Base-by-base conservation (phyloP, 208 protist species). In the Willaertia magna region DNA sequence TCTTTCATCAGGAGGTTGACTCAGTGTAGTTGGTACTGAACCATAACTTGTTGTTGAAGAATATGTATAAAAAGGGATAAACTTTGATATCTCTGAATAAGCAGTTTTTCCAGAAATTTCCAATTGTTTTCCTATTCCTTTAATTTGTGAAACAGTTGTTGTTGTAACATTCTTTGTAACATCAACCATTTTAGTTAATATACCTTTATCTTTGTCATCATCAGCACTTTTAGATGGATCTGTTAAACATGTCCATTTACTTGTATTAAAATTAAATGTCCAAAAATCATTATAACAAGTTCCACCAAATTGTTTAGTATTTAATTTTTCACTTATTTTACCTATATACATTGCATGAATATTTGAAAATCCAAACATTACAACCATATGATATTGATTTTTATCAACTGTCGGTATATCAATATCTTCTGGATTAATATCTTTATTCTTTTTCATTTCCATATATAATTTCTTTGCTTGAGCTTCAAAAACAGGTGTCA, bases 311-410 rank as follows among this genome's bases (percentile, higher is more conserved):
- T 46, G 6, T 14, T 78, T 46, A 46, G 40, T 78, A 14, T 78
- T 78, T 0, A 78, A 26, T 40, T 16, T 44, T 40, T 40, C 42
- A 26, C 34, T 78, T 67, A 67, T 67, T 67, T 67, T 67, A 34
- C 55, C 55, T 67, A 67, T 67, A 67, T 67, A 67, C 55, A 67
- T 67, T 67, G 55, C 55, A 67, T 67, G 55, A 67, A 67, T 67
- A 67, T 67, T 67, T 18, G 55, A 67, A 67, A 67, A 67, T 18
- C 55, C 55, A 67, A 67, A 67, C 55, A 67, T 67, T 12, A 67
- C 34, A 34, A 67, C n/a, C 55, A 67, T 67, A 34, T 67, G 55
- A 67, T 67, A 30, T 67, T 67, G 55, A 67, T 67, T 67, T 9
- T 67, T 67, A 9, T 67, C 55, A 1, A 67, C 34, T 18, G 55